These are phyloP conservation scores for Coelastrella sp. DNA, from an alignment of 139 green algal species.

Conservation along the genomic window DNA sequence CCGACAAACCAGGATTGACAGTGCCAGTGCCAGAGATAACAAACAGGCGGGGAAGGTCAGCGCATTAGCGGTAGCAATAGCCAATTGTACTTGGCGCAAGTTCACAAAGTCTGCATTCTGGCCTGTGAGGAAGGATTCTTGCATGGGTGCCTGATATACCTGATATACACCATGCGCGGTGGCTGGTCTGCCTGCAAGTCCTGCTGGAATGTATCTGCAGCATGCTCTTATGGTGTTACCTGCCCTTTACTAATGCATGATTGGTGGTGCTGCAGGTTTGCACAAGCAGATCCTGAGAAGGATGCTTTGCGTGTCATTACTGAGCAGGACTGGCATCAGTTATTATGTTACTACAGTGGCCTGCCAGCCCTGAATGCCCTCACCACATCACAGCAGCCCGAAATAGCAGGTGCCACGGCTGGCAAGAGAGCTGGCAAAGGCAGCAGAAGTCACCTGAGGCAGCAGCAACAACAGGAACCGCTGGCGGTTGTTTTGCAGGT, in stretches of 20 bases:
- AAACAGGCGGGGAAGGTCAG: conserved; percentile 68
- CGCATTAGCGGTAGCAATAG: no score
- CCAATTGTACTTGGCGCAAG: no score
- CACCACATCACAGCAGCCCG: neutral
- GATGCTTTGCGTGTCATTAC: conserved; percentile 53
- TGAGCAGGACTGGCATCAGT: conserved; percentile 52
- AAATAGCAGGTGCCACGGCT: no score
- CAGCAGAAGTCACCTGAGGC: neutral
- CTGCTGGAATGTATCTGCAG: no score
- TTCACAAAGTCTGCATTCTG: no score
- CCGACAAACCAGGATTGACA: conserved; percentile 40
- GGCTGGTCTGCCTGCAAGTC: no score
- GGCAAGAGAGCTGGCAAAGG: neutral
- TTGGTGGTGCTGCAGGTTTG: conserved; percentile 37
- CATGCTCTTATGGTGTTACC: no score
- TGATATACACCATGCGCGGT: no score
- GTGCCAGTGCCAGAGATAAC: conserved; percentile 55
- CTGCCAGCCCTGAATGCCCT: neutral
- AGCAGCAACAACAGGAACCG: conserved; percentile 24
- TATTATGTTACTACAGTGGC: conserved; percentile 49
- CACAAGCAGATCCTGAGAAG: conserved; percentile 52
- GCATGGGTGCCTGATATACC: no score
- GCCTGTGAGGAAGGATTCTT: neutral
- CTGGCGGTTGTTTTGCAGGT: neutral
- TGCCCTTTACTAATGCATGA: neutral